Conservation (phyloP, 2,329 filamentous ascomycete species). For the Fusarium humuli region DNA sequence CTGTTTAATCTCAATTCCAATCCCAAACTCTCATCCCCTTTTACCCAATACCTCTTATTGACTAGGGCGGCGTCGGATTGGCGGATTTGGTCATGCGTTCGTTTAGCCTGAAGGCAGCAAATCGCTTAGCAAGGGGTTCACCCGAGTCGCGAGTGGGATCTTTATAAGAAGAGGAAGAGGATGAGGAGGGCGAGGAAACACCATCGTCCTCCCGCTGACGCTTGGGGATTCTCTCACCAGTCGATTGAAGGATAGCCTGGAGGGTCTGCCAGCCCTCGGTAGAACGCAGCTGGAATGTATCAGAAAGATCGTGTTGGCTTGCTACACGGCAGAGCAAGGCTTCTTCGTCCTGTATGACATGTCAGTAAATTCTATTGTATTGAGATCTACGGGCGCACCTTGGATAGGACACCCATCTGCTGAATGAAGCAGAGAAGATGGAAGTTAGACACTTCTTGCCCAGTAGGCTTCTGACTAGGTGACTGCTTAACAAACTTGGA, state of each 20-base stretch:
- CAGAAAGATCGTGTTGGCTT: conserved; percentile 80
- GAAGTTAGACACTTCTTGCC: conserved; percentile 86
- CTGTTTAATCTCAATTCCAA: background rate
- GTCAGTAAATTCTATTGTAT: conserved; percentile 6
- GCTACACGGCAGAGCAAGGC: conserved; percentile 86
- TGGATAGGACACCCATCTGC: conserved; percentile 81
- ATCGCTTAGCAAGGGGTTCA: conserved; percentile 73
- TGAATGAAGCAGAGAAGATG: conserved; percentile 92
- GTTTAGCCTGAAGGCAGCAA: conserved; percentile 74
- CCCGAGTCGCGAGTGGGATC: conserved; percentile 53
- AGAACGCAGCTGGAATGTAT: conserved; percentile 85
- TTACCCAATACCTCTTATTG: conserved; percentile 25
- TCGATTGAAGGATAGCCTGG: conserved; percentile 92
- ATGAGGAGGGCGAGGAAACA: conserved; percentile 46
- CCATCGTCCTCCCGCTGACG: conserved; percentile 59
- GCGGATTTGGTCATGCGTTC: conserved; percentile 49
- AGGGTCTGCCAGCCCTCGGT: conserved; percentile 95
- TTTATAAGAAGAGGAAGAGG: conserved; percentile 47
- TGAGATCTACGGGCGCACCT: conserved; percentile 67
- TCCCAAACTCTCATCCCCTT: background rate
- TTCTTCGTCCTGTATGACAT: conserved; percentile 80
- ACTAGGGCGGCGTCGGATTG: conserved; percentile 43
- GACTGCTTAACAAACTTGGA: conserved; percentile 75
- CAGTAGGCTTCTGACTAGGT: conserved; percentile 68
- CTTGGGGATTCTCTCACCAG: conserved; percentile 95